Base-by-base conservation (phyloP, 805 yeast species). In the Metschnikowia similis region DNA sequence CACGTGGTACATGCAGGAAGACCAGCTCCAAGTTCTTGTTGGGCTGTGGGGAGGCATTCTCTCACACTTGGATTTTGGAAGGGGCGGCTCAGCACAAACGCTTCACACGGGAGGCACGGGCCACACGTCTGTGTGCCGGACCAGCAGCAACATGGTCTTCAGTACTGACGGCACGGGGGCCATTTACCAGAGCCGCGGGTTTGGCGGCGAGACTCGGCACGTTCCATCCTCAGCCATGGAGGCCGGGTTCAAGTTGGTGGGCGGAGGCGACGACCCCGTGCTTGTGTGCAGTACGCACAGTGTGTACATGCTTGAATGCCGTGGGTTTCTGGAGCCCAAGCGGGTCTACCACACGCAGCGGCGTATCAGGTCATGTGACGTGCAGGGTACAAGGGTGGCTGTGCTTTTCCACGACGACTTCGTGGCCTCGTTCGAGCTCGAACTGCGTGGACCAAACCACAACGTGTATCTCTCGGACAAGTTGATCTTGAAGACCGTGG, bases 11-110 rank as follows among this genome's bases (percentile, higher is more conserved):
- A 31, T 35, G 26, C 35, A 41, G 6, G 48, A 40, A 13, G 26
- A 4, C 16, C 5, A 27, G 5, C 21, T 51, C 29, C 32, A 46
- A 2, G 45, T 47, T 9, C 37, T 41, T 27, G 26, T 48, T 32
- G 43, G 40, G 1, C 56, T 52, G 56, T 54, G 57, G 57, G 48
- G 47, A 14, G 57, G 57, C 7, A n/a, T 6, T 0, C 35, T 54
- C 6, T 14, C 34, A 1, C 51, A 46, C 17, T 5, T 52, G 7
- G 10, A 11, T 17, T 52, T 49, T 35, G 37, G 45, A 1, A 5
- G 13, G 8, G n/a, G 26, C 8, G 8, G n/a, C 7, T 2, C 21
- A n/a, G 26, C 11, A 4, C 16, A 32, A 14, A 31, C 26, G 30
- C 31, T 41, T 6, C 9, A n/a, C 6, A 41, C 45, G 1, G 45